Conservation (phyloP, 768 basidiomycete genomes). For the Saitozyma sp. region DNA sequence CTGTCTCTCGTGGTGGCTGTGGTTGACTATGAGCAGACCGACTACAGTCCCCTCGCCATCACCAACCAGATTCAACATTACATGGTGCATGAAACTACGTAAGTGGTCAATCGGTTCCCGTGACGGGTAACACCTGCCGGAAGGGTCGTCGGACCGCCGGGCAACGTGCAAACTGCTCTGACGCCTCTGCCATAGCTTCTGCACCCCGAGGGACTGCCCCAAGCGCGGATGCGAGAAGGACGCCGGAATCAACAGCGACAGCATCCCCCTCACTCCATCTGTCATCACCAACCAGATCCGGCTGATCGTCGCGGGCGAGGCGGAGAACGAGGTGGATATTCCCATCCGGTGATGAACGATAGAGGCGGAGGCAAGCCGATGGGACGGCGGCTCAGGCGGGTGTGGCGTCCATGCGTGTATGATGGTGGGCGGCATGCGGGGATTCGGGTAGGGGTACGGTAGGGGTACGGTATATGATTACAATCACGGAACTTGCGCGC, state of each 20-base stretch:
- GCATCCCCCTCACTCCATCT: slow-evolving; percentile 17
- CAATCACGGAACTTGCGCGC: too few relatives aligned
- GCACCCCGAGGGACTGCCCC: slow-evolving; percentile 25
- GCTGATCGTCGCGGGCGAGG: slow-evolving; percentile 1
- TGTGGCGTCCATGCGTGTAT: too few relatives aligned
- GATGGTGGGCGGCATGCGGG: too few relatives aligned
- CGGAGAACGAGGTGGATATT: too few relatives aligned
- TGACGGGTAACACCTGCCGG: too few relatives aligned
- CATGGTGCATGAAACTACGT: slow-evolving; percentile 22
- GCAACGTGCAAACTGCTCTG: too few relatives aligned
- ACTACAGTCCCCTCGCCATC: slow-evolving; percentile 29
- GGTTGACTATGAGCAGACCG: slow-evolving; percentile 14
- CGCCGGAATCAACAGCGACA: slow-evolving; percentile 19
- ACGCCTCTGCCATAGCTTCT: slow-evolving; percentile 15
- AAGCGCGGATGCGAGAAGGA: slow-evolving; percentile 14
- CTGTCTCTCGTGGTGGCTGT: neutral
- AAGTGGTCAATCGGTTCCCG: neutral
- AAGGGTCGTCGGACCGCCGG: too few relatives aligned
- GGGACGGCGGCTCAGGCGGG: too few relatives aligned
- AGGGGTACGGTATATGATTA: too few relatives aligned
- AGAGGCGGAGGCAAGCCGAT: too few relatives aligned
- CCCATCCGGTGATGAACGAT: too few relatives aligned
- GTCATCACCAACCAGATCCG: slow-evolving; percentile 30
- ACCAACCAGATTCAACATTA: slow-evolving; percentile 27
- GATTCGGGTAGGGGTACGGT: too few relatives aligned